Percentiles rank a stretch among this genome's conserved stretches.
Evolutionary conservation across 192 early-diverging fungal species (phyloP).

Genomic region (Chytriomyces hyalinus): DNA sequence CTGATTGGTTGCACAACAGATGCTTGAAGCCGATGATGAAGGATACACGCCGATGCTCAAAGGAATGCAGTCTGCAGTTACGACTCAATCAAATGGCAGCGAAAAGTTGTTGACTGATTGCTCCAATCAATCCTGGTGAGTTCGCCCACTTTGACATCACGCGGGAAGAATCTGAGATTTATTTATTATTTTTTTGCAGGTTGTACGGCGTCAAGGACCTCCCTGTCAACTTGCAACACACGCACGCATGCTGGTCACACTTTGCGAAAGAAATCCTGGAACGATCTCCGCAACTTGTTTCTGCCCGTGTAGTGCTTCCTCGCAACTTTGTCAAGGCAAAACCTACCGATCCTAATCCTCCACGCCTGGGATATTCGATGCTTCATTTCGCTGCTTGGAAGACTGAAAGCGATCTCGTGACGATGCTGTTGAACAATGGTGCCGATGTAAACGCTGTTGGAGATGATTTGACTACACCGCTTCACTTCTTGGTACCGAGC

Average conservation of each 20-base stretch:
- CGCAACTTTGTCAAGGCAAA: constrained; percentile 13
- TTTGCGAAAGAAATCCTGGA: not conserved
- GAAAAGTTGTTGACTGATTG: not conserved
- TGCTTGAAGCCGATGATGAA: constrained; percentile 6
- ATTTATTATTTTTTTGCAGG: not conserved
- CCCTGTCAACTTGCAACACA: constrained; percentile 10
- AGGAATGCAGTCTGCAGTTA: constrained; percentile 24
- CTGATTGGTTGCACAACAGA: not conserved
- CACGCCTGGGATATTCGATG: constrained; percentile 13
- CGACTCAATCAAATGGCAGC: not conserved
- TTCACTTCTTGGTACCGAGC: not conserved
- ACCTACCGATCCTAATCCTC: constrained; percentile 23
- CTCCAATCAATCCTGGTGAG: not conserved
- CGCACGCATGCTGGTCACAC: not conserved
- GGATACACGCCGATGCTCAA: constrained; percentile 41
- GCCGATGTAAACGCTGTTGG: not conserved
- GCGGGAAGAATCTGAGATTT: not conserved
- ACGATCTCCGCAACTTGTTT: not conserved
- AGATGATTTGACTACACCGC: constrained; percentile 3
- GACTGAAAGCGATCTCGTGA: constrained; percentile 11
- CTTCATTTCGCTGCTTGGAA: constrained; percentile 35
- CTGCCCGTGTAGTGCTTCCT: constrained; percentile 13
- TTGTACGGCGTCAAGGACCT: not conserved
- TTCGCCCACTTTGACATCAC: no score
- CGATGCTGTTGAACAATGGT: not conserved